Evolutionary conservation across 208 protist genomes (phyloP).

Genomic region (Acanthamoeba triangularis): DNA sequence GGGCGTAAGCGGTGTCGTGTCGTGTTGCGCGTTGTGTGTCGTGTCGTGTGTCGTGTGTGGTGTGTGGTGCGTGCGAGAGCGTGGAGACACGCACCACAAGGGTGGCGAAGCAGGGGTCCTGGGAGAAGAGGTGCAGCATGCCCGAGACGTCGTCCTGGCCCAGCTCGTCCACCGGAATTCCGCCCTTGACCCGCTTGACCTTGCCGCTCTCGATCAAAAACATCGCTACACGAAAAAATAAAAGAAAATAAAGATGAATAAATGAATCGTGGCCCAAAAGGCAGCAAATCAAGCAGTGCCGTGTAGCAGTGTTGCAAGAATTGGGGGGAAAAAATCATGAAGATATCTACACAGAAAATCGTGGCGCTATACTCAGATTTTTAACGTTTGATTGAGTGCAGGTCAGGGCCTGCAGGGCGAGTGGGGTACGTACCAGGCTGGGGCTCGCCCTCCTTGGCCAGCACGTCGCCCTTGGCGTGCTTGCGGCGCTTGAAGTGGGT

Average conservation of each 20-base stretch:
- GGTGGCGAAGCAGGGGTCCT: slow-evolving; percentile 59
- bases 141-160: slow-evolving; percentile 53
- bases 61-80: not conserved
- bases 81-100: slow-evolving; percentile 24
- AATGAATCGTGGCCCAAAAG: no score
- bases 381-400: no score
- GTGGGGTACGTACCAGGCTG: slow-evolving; percentile 9
- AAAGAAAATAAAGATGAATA: not conserved
- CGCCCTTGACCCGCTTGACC: slow-evolving; percentile 26
- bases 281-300: not conserved
- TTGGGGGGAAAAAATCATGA: no score
- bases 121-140: slow-evolving; percentile 71
- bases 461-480: slow-evolving; percentile 30
- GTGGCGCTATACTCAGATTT: no score
- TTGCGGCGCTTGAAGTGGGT: not conserved
- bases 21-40: not conserved
- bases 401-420: not conserved
- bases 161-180: slow-evolving; percentile 47
- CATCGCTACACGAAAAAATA: not conserved
- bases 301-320: no score
- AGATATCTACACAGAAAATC: no score
- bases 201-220: slow-evolving; percentile 71
- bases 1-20: not conserved
- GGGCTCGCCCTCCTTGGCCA: slow-evolving; percentile 72
- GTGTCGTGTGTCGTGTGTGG: not conserved